These are phyloP conservation scores for Solanum bulbocastanum DNA, from an alignment of 257 asterid genomes.

Conservation along the genomic window DNA sequence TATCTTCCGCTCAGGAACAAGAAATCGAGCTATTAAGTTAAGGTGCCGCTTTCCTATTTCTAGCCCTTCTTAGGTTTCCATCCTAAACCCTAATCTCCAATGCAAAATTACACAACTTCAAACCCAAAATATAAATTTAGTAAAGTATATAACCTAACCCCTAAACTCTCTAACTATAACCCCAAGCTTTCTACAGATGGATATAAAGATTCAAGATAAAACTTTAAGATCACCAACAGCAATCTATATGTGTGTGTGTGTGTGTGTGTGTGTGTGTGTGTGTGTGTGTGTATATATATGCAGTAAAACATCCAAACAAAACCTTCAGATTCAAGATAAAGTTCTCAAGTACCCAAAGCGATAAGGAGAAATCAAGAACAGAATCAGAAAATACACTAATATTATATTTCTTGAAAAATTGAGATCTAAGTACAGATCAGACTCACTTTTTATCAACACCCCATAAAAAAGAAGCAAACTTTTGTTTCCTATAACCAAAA, in stretches of 20 bases:
- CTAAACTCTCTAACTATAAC: background rate
- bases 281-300: background rate
- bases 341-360: background rate
- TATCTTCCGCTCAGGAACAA: background rate
- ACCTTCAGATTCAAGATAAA: background rate
- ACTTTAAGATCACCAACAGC: background rate
- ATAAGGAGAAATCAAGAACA: background rate
- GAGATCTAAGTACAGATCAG: conserved; percentile 1
- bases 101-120: background rate
- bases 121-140: background rate
- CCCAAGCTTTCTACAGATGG: background rate
- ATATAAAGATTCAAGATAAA: background rate
- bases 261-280: too few relatives aligned
- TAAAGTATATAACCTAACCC: background rate
- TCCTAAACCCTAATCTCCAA: background rate
- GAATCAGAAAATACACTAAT: background rate
- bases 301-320: background rate
- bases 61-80: background rate
- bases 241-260: background rate
- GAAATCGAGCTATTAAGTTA: too few relatives aligned
- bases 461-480: background rate
- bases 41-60: too few relatives aligned
- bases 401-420: background rate
- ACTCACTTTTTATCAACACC: background rate
- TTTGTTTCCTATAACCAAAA: background rate